These are phyloP conservation scores for Cicer chorassanicum DNA, from an alignment of 306 rosid genomes.

Conservation along the genomic window DNA sequence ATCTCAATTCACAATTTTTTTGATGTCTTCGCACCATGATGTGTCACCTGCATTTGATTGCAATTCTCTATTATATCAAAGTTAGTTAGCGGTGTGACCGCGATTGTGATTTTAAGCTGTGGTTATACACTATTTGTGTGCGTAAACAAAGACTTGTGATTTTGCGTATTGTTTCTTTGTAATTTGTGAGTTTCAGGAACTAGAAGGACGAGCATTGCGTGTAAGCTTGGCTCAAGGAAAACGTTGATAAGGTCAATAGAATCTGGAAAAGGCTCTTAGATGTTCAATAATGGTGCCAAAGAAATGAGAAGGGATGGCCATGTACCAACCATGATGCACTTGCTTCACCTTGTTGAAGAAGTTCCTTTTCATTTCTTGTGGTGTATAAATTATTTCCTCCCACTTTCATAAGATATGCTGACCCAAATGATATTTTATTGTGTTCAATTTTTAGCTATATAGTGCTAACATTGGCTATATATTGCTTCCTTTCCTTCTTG, in stretches of 20 bases:
- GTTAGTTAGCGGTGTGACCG: not conserved
- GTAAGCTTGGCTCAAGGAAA: slow-evolving; percentile 94
- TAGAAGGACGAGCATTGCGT: slow-evolving; percentile 82
- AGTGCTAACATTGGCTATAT: slow-evolving; percentile 44
- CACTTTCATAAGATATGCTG: slow-evolving; percentile 21
- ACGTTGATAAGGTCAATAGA: slow-evolving; percentile 49
- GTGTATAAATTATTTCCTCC: slow-evolving; percentile 33
- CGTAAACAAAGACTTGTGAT: not conserved
- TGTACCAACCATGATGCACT: slow-evolving; percentile 38
- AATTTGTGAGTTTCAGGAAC: slow-evolving; percentile 61
- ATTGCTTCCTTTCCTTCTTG: slow-evolving; percentile 36
- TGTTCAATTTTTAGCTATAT: slow-evolving; percentile 36
- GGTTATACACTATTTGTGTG: not conserved
- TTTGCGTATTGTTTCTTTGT: slow-evolving; percentile 24
- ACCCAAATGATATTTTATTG: slow-evolving; percentile 38
- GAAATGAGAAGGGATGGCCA: slow-evolving; percentile 40
- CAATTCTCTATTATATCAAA: not conserved
- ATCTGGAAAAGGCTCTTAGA: slow-evolving; percentile 27
- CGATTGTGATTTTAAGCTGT: not conserved
- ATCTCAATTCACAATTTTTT: too few species aligned
- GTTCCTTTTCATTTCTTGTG: slow-evolving; percentile 40
- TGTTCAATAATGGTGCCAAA: slow-evolving; percentile 41
- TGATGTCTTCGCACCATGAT: not conserved
- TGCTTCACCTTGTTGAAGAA: slow-evolving; percentile 39
- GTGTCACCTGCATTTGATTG: not conserved